phyloP scores from a whole-genome alignment of 2,329 filamentous ascomycete species.

The Pestalotiopsis sp. region DNA sequence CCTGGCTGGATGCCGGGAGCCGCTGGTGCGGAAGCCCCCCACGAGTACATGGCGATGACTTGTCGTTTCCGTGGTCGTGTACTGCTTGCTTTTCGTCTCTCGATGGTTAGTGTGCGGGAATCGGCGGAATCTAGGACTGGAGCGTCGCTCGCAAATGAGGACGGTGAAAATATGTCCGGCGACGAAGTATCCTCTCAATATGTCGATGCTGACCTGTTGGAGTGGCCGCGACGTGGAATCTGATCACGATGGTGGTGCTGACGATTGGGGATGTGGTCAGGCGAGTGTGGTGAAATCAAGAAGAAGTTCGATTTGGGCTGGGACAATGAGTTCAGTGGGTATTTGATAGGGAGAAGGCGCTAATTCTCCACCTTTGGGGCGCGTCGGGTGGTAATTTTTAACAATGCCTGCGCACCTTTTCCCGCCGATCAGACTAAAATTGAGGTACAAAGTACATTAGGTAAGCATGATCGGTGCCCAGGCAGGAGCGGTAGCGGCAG shows the following conservation, averaged over 20 bases:
- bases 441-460: no score
- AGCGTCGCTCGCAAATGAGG: neutral
- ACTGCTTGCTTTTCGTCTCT: neutral
- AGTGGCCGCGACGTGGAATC: neutral
- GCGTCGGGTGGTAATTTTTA: neutral
- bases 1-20: conserved; percentile 27
- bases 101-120: conserved; percentile 11
- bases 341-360: neutral
- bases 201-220: neutral
- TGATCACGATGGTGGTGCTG: neutral
- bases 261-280: neutral
- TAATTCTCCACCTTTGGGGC: neutral
- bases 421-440: no score
- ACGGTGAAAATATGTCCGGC: neutral
- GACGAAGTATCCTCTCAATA: neutral
- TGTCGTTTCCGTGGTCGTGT: neutral
- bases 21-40: conserved; percentile 21
- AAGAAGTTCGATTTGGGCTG: neutral
- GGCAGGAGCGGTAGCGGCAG: neutral
- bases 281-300: neutral
- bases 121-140: conserved; percentile 1
- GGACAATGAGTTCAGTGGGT: neutral
- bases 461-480: no score
- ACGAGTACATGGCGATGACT: conserved; percentile 13
- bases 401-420: no score